Evolutionary conservation across 768 basidiomycete species (phyloP).

Genomic region (Trametes cingulata): DNA sequence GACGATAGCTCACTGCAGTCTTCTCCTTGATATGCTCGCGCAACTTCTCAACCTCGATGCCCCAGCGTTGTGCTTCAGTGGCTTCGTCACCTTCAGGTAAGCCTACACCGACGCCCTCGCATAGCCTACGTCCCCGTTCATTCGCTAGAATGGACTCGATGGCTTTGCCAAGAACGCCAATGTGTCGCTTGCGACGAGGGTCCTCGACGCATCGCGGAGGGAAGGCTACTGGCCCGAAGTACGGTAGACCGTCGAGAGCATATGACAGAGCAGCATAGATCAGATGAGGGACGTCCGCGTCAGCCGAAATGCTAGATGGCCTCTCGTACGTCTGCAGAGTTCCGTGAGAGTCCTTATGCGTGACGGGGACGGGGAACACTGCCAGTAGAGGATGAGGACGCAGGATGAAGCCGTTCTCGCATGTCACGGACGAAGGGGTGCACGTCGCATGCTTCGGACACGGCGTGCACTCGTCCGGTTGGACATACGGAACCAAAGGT

Average conservation of each 20-base stretch:
- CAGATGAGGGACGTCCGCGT: conserved; percentile 16
- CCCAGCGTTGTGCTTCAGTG: conserved; percentile 78
- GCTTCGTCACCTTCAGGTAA: conserved; percentile 47
- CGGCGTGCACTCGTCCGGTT: conserved; percentile 65
- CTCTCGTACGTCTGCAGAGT: conserved; percentile 14
- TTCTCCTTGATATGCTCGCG: conserved; percentile 58
- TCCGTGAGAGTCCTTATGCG: conserved; percentile 26
- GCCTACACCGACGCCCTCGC: conserved; percentile 48
- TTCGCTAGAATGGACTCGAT: conserved; percentile 65
- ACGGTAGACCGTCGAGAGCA: conserved; percentile 63
- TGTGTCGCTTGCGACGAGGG: conserved; percentile 69
- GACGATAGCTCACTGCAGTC: conserved; percentile 35
- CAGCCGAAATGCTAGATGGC: background rate
- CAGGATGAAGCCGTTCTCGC: conserved; percentile 68
- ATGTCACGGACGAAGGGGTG: conserved; percentile 59
- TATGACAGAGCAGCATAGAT: conserved; percentile 33
- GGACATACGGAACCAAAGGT: conserved; percentile 54
- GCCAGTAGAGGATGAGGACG: conserved; percentile 49
- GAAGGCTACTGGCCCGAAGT: conserved; percentile 74
- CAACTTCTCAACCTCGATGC: conserved; percentile 59
- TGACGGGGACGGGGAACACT: conserved; percentile 48
- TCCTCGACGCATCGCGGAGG: conserved; percentile 79
- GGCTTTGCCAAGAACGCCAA: conserved; percentile 72
- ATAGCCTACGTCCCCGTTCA: conserved; percentile 65
- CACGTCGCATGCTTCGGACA: conserved; percentile 62